Evolutionary conservation across 768 basidiomycete species (phyloP), one percentile per base, ranked within the genome.

Genomic region (Infundibulicybe gibba): DNA sequence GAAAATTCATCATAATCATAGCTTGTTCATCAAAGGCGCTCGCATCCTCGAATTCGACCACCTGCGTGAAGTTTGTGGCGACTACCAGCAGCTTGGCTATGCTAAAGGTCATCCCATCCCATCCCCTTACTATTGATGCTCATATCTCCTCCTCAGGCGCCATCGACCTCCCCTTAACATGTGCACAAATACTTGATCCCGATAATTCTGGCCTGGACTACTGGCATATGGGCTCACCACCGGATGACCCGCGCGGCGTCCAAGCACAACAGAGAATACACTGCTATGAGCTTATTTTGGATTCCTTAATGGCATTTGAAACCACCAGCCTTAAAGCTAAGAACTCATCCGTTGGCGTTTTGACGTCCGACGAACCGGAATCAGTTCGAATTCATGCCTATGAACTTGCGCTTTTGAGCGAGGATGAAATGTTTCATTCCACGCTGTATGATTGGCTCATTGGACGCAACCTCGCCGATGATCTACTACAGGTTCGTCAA

Each of bases 391-490:
- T 76, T 41, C 86, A 89, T 59, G 93, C 94, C 0, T 97, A 94
- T 61, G 83, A 87, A 32, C 75, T 94, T 47, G 90, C 92, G 1
- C 86, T 97, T 48, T 72, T 80, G 5, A 85, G 85, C 55, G 79
- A 87, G 30, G 97, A 98, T 62, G 86, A 93, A 56, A 81, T 94
- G 69, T 97, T 98, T 69, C 94, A 98, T 65, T 92, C 87, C 30
- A 85, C 83, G 14, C 63, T 99, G 49, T 99, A 99, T 59, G 92
- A 97, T 56, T 98, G 97, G 97, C 71, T 94, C 41, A 87, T 97
- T 38, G 69, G 70, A 21, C 80, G 81, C 30, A 81, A 84, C 4
- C 71, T 91, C 54, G 87, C 90, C 17, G 92, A 97, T 59, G 89
- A 93, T 58, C 70, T 99, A 14, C 72, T 98, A 33, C 93, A 94